Evolutionary conservation across 768 basidiomycete species (phyloP).

Genomic region (Tephrocybe sp.): DNA sequence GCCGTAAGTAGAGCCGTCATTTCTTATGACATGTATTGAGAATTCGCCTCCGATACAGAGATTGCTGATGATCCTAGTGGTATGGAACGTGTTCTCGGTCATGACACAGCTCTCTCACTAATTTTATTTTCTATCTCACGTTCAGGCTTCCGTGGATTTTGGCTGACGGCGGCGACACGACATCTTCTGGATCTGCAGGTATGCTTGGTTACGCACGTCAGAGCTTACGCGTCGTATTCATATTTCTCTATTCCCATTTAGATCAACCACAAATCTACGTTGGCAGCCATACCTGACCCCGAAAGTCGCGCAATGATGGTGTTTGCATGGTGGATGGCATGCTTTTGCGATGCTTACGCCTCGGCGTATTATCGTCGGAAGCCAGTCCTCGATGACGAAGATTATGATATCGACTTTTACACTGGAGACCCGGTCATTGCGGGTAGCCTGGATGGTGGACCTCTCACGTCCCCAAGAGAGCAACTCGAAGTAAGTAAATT

Average conservation of each 20-base stretch:
- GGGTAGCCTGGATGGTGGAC: slow-evolving; percentile 43
- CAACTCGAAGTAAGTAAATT: slow-evolving; percentile 64
- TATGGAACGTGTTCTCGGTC: slow-evolving; percentile 29
- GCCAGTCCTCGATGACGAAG: slow-evolving; percentile 82
- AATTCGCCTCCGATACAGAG: slow-evolving; percentile 41
- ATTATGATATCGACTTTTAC: slow-evolving; percentile 89
- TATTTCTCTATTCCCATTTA: slow-evolving; percentile 24
- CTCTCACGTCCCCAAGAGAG: slow-evolving; percentile 66
- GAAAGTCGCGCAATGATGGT: slow-evolving; percentile 83
- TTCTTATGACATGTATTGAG: slow-evolving; percentile 11
- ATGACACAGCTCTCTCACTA: neutral
- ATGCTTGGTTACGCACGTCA: slow-evolving; percentile 21
- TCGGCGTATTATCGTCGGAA: slow-evolving; percentile 84
- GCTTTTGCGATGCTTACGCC: slow-evolving; percentile 78
- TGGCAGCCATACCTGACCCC: slow-evolving; percentile 67
- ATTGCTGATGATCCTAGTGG: slow-evolving; percentile 70
- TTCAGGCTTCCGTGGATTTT: slow-evolving; percentile 81
- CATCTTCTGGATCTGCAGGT: slow-evolving; percentile 78
- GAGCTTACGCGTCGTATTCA: slow-evolving; percentile 8
- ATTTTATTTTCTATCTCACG: slow-evolving; percentile 8
- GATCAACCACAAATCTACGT: slow-evolving; percentile 84
- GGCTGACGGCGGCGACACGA: slow-evolving; percentile 75
- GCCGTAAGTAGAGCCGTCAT: slow-evolving; percentile 59
- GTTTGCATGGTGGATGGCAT: slow-evolving; percentile 94
- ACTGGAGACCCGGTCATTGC: slow-evolving; percentile 60